Base-by-base conservation (phyloP, 2,329 filamentous ascomycete species). In the Sarocladiaceae sp. region DNA sequence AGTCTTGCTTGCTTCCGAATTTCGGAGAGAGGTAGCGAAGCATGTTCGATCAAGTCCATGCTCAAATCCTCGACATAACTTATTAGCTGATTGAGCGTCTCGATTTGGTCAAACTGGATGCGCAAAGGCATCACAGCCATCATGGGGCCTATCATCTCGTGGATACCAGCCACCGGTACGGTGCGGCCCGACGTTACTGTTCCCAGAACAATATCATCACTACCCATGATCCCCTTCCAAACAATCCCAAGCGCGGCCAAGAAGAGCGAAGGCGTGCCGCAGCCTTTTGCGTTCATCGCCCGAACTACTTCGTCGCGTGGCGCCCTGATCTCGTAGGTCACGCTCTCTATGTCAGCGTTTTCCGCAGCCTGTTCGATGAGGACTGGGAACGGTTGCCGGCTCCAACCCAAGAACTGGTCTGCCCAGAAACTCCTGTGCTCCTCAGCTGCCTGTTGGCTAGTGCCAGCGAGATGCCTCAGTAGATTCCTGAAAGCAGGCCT, bases 101-200 rank as follows among this genome's bases (percentile, higher is more conserved):
- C 60, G 40, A 74, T 66, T 7, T 69, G 67, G 2, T 66, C 64
- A 0, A 84, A 54, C 47, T 86, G 70, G 3, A 83, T 62, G n/a
- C 88, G 74, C 2, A 88, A 66, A 2, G 90, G 90, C 6, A 93
- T 63, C 0, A 86, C 84, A 1, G 82, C 70, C 42, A 96, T 80
- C 53, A 85, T 93, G 9, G 90, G 90, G 0, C 90, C 90, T 45
- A 91, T 69, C 3, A 90, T 75, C 2, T 76, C 68, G 50, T 95
- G 88, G 26, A 95, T 78, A 0, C 73, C 77, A 3, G 71, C 58
- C 2, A 95, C 59, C 0, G 86, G 77, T n/a, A 89, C 61, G 2
- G 84, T 88, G 45, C 90, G 75, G 2, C 89, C 89, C 9, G 89
- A 95, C 11, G 85, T 85, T 3, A 95, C 86, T 2, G 80, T 83